These are phyloP conservation scores for Camelina neglecta DNA, from an alignment of 345 rosid species.

Conservation along the genomic window DNA sequence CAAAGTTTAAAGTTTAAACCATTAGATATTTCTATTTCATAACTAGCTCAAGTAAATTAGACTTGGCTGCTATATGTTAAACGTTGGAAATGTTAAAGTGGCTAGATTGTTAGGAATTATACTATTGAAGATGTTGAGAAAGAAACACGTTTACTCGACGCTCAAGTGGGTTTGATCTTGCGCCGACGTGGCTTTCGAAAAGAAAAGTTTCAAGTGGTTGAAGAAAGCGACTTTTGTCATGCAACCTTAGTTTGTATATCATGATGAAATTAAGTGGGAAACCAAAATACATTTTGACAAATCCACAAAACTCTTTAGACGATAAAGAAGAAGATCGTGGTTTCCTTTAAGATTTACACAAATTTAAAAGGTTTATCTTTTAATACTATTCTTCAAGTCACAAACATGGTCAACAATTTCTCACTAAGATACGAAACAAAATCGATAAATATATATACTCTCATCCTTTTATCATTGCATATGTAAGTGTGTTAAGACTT, in stretches of 20 bases:
- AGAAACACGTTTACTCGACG: not conserved
- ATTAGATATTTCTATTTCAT: not conserved
- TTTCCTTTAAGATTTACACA: constrained; percentile 2
- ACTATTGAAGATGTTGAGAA: constrained; percentile 2
- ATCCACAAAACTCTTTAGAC: constrained; percentile 23
- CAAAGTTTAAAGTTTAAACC: not conserved
- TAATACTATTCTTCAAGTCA: not conserved
- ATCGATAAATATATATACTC: not conserved
- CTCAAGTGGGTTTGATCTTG: constrained; percentile 39
- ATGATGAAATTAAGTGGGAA: constrained; percentile 38
- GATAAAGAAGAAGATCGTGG: constrained; percentile 10
- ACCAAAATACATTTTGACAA: constrained; percentile 27
- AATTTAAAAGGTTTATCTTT: not conserved
- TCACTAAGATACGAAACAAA: constrained; percentile 6
- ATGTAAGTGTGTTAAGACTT: constrained; percentile 9
- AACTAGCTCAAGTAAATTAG: not conserved
- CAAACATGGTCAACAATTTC: not conserved
- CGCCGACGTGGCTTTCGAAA: constrained; percentile 25
- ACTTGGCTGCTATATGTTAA: not conserved
- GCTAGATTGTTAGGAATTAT: not conserved
- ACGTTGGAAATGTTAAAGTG: not conserved
- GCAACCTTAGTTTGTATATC: constrained; percentile 36
- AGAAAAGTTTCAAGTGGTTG: constrained; percentile 34
- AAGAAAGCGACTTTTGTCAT: constrained; percentile 34
- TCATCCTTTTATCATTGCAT: not conserved